Conservation (phyloP, 768 basidiomycete species). For the Saitozyma podzolica region DNA sequence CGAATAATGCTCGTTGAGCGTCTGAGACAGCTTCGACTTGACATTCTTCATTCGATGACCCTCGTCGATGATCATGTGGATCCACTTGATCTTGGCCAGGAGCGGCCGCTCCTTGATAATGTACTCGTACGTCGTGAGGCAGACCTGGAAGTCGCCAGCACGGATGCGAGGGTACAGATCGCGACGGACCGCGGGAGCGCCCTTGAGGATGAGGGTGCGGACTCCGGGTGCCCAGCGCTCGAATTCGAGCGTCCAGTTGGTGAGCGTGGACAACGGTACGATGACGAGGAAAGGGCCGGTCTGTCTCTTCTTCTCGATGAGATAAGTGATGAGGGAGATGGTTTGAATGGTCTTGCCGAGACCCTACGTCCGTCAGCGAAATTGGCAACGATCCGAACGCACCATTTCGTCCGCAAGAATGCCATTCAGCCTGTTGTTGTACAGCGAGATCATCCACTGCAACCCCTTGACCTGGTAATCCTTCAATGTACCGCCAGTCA, state of each 20-base stretch:
- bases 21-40: conserved; percentile 82
- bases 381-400: conserved; percentile 13
- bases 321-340: conserved; percentile 74
- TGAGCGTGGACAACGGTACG: conserved; percentile 93
- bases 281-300: conserved; percentile 95
- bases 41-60: conserved; percentile 98
- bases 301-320: conserved; percentile 86
- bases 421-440: conserved; percentile 62
- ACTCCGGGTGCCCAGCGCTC: conserved; percentile 93
- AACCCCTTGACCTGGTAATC: conserved; percentile 91
- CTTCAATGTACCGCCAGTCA: conserved; percentile 78
- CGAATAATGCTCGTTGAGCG: conserved; percentile 87
- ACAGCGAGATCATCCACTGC: conserved; percentile 89
- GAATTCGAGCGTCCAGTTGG: conserved; percentile 95
- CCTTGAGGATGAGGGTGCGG: conserved; percentile 81
- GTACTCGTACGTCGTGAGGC: conserved; percentile 94
- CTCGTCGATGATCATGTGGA: conserved; percentile 98
- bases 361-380: conserved; percentile 33
- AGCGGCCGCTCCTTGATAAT: conserved; percentile 95
- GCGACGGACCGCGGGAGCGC: conserved; percentile 79
- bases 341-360: conserved; percentile 55
- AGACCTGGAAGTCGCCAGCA: conserved; percentile 80
- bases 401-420: conserved; percentile 68
- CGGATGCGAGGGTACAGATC: conserved; percentile 70
- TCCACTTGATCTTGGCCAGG: conserved; percentile 87